Base-by-base conservation (phyloP, 2,329 filamentous ascomycete genomes). In the Neonectria neomacrospora region DNA sequence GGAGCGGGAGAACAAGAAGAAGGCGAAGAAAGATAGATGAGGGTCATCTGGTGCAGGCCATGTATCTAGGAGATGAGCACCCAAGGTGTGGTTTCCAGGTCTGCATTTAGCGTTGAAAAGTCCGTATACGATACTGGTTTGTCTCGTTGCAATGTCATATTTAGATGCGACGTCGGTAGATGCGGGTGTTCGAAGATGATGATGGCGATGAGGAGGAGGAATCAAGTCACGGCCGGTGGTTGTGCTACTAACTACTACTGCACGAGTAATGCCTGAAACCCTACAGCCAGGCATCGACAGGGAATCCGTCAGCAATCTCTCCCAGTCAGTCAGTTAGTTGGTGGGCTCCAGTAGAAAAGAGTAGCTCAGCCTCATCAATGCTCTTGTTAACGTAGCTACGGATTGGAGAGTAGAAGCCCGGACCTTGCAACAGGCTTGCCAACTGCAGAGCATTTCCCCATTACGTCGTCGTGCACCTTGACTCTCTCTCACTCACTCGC, bases 1-100 rank as follows among this genome's bases (percentile, higher is more conserved):
- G 71, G 58, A 71, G 63, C 58, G 44, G 56, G 68, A 71, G 60
- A 67, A 70, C 22, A 47, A 55, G 37, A 42, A 67, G 18, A 72
- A 67, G 65, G 72, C 68, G 65, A 72, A 67, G 42, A 64, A 12
- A 52, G 39, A 52, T n/a, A 52, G 48, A 37, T 16, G 2, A 39
- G 42, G 28, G 26, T 22, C 14, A 23, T 26, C 23, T 26, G 23
- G 23, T 26, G 23, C 23, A 6, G 6, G 23, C 23, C 3, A 26
- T 26, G 6, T 26, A n/a, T n/a, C n/a, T n/a, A 23, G n/a, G 48
- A 16, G 26, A 22, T 57, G 7, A 7, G 9, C 12, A 8, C n/a
- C 14, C 32, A 45, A 10, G 16, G n/a, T 8, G 26, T 34, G 10
- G n/a, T 5, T 18, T n/a, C 11, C 9, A 11, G 11, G 11, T 18